Percentiles rank a stretch among this genome's conserved stretches.
Conservation (phyloP, 2,329 filamentous ascomycete genomes). For the Exophiala oligosperma region DNA sequence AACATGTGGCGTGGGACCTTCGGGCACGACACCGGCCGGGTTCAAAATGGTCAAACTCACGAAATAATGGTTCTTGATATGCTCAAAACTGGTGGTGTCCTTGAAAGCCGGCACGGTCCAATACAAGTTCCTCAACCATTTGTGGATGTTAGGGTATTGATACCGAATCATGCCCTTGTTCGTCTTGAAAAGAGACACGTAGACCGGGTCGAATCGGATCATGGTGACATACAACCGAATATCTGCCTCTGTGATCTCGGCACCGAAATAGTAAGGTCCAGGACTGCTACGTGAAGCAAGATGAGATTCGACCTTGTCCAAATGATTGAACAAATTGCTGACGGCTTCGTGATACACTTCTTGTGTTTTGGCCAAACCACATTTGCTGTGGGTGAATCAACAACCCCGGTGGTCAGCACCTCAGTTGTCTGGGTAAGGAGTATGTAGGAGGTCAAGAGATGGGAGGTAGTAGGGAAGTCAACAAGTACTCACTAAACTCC, state of each 20-base stretch:
- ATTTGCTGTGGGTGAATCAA: slow-evolving; percentile 42
- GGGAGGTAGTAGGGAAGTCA: neutral
- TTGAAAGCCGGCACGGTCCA: slow-evolving; percentile 44
- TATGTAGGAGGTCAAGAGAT: neutral
- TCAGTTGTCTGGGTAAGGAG: neutral
- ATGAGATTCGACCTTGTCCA: slow-evolving; percentile 71
- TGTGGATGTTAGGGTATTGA: slow-evolving; percentile 53
- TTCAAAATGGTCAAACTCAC: slow-evolving; percentile 14
- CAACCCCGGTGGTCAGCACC: too few species aligned
- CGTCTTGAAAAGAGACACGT: slow-evolving; percentile 79
- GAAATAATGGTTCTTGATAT: slow-evolving; percentile 23
- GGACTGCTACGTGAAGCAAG: slow-evolving; percentile 46
- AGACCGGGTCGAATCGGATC: slow-evolving; percentile 67
- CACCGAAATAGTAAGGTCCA: slow-evolving; percentile 69
- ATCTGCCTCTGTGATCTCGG: slow-evolving; percentile 73
- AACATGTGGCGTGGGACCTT: slow-evolving; percentile 21
- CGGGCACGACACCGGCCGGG: slow-evolving; percentile 17
- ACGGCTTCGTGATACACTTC: slow-evolving; percentile 73
- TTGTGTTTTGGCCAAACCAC: slow-evolving; percentile 75
- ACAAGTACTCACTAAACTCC: slow-evolving; percentile 35
- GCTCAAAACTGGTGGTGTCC: slow-evolving; percentile 44
- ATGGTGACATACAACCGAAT: slow-evolving; percentile 69
- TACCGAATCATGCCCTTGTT: slow-evolving; percentile 63
- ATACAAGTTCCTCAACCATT: slow-evolving; percentile 48
- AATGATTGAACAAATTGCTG: slow-evolving; percentile 64